Evolutionary conservation across 2,329 filamentous ascomycete species (phyloP), one percentile per base, ranked within the genome.

Genomic region (Plenodomus tracheiphilus): DNA sequence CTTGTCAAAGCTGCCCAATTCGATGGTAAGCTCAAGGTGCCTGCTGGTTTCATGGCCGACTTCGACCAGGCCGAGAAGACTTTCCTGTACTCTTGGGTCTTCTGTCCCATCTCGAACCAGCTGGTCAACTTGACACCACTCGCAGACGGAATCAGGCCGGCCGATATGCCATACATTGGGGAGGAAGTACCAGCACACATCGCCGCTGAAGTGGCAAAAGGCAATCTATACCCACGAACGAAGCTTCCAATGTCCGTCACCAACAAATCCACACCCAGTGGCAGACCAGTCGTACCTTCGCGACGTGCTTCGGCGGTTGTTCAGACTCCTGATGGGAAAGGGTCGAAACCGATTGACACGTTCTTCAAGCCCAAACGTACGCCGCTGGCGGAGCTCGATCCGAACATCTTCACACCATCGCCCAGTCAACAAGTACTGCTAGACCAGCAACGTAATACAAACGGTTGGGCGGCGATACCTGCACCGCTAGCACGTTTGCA

Each of bases 81-180:
- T 0, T 99, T 99, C 65, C 75, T 97, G 16, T 89, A 97, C 65
- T 94, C 97, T 75, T 89, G 94, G 74, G 93, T 97, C 2, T 99
- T 89, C 70, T 97, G 93, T 68, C 91, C 93, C 0, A 76, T 79
- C 32, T 79, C 81, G 36, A 79, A 86, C 49, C 77, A 84, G 53
- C 74, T 97, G 38, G 88, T 96, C 35, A 85, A 91, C 51, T 79
- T 96, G 49, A 94, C 85, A 1, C 78, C 84, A 13, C 81, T 87
- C 0, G 82, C 84, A 0, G 75, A 81, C 5, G 83, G 83, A 4
- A 70, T 91, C 18, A 82, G 85, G 19, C 76, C 86, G 1, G 82
- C 85, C 9, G 82, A 87, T 36, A 86, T 96, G 80, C 82, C 87
- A 1, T 97, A 88, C 62, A 90, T 99, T 55, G 95, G 94, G 22